Evolutionary conservation across 805 yeast species (phyloP), one percentile per base, ranked within the genome.

Genomic region (Zygosaccharomyces kombuchaensis): DNA sequence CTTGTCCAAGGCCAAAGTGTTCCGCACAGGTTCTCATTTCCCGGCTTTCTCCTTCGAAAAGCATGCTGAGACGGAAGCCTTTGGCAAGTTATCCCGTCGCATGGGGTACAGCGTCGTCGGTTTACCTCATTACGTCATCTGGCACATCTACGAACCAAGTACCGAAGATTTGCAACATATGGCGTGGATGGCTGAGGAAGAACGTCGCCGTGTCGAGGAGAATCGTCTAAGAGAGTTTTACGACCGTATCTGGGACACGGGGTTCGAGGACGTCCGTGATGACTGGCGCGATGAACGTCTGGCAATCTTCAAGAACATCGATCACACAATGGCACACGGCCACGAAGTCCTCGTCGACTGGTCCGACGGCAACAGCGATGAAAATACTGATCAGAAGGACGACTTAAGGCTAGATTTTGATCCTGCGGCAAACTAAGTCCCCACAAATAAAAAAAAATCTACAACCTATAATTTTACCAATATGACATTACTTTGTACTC

Each of bases 61-160:
- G 58, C 98, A 93, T 64, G 99, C 98, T 3, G 99, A 91, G 64
- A 91, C 98, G 1, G 98, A 93, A 68, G 98, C 96, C 0, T 91
- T 93, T 66, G 99, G 96, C 36, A 89, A 87, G 62, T 74, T 91
- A 73, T 80, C 87, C 56, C 82, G 87, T 55, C 73, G 83, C 51
- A 87, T 91, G 96, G 90, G 91, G 4, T 87, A 77, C 63, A 74
- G 82, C 19, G 97, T 91, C 19, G 76, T 83, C 50, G 98, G 98
- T 0, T 74, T 91, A 56, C 95, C 96, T 9, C 96, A 91, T 68
- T 91, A 91, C 64, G 95, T 88, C 27, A 84, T 91, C 45, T 91
- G 98, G 98, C 96, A 89, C 66, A 83, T 87, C 53, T 91, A 91
- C 67, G 98, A 91, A 71, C 98, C 98, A 21, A 84, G 95, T 14